phyloP scores from a whole-genome alignment of 305 asterid genomes.

The Solanum hybrid region DNA sequence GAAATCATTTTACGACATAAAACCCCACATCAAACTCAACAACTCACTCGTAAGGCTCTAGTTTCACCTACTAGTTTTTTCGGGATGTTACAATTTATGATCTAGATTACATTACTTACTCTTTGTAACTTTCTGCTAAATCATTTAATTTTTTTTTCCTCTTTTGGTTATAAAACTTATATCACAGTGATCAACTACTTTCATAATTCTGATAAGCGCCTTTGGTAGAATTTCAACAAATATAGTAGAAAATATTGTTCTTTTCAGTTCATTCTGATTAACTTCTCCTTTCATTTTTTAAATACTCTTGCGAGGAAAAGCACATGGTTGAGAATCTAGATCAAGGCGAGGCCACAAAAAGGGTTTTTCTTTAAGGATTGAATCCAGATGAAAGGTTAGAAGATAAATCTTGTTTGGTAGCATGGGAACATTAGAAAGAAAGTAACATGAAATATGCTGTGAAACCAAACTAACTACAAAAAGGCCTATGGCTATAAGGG shows the following conservation, averaged over 20 bases:
- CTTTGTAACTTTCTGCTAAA: not conserved
- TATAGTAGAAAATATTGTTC: not conserved
- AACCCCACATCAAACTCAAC: no score
- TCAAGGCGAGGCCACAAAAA: no score
- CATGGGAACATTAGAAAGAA: not conserved
- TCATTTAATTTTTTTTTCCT: not conserved
- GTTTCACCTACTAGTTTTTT: no score
- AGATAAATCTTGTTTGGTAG: not conserved
- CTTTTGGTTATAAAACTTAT: not conserved
- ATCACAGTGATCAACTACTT: not conserved
- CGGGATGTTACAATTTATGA: no score
- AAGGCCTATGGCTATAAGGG: not conserved
- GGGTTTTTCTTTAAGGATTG: not conserved
- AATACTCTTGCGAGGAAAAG: no score
- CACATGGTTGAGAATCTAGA: no score
- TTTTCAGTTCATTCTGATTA: no score
- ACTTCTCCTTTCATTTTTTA: not conserved
- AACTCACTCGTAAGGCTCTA: no score
- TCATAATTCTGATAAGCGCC: not conserved
- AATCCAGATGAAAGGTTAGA: not conserved
- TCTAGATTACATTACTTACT: not conserved
- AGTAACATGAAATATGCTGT: not conserved
- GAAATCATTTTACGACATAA: no score
- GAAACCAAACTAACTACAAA: not conserved
- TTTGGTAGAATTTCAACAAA: not conserved